A percentile compares a stretch with the other conserved stretches of the same genome.
Conservation (phyloP, 164 flowering plant species). For the Hamamelis virginiana region DNA sequence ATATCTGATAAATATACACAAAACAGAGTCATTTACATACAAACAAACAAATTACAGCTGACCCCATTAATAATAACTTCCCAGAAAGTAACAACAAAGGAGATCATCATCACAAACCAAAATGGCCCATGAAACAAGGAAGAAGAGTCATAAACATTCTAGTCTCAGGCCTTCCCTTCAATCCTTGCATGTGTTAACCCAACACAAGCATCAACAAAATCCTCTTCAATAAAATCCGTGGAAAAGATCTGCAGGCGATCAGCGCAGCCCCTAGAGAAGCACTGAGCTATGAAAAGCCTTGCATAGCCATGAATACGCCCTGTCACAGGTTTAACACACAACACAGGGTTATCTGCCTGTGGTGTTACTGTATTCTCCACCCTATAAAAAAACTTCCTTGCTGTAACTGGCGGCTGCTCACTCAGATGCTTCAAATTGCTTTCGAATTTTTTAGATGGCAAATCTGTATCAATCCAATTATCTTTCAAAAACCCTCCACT, state of each 20-base stretch:
- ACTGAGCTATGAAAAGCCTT: conserved; percentile 66
- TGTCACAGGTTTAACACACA: conserved; percentile 81
- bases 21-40: too few species aligned
- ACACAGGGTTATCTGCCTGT: conserved; percentile 73
- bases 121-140: too few species aligned
- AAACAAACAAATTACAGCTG: too few species aligned
- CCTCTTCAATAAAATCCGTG: conserved; percentile 80
- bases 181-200: conserved; percentile 72
- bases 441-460: conserved; percentile 85
- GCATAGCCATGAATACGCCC: conserved; percentile 67
- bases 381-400: conserved; percentile 78
- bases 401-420: conserved; percentile 59
- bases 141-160: too few species aligned
- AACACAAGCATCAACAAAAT: conserved; percentile 88
- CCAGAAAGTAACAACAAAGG: too few species aligned
- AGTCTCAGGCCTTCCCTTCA: conserved; percentile 59
- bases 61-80: too few species aligned
- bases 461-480: conserved; percentile 89
- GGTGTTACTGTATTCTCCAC: conserved; percentile 97
- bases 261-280: conserved; percentile 43
- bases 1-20: too few species aligned
- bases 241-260: conserved; percentile 85
- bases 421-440: conserved; percentile 74
- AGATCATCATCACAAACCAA: too few species aligned
- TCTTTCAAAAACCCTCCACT: conserved; percentile 71